phyloP scores from a whole-genome alignment of 345 rosid species.

The Anacardium occidentale region DNA sequence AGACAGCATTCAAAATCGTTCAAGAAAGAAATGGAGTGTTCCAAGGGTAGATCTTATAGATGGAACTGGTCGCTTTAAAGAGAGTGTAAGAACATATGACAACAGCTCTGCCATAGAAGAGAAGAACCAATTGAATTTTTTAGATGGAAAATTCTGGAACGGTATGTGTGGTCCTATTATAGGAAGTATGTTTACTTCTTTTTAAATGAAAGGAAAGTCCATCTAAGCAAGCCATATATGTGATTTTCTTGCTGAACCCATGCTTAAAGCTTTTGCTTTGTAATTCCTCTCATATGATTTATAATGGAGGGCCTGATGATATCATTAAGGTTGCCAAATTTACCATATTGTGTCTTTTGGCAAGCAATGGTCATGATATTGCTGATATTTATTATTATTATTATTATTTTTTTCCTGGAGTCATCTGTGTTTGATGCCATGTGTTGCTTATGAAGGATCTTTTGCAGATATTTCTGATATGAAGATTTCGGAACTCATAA shows the following conservation, averaged over 20 bases:
- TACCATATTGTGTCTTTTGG: not conserved
- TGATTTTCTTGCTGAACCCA: not conserved
- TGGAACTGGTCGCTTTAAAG: constrained; percentile 10
- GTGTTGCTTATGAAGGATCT: constrained; percentile 34
- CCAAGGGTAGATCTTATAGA: constrained; percentile 32
- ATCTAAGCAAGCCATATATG: not conserved
- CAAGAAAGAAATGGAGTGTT: constrained; percentile 54
- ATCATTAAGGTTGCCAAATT: not conserved
- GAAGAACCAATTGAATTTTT: constrained; percentile 3
- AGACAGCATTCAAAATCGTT: constrained; percentile 34
- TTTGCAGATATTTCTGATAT: constrained; percentile 57
- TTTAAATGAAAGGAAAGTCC: constrained; percentile 3
- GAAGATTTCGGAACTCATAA: constrained; percentile 54
- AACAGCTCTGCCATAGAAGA: constrained; percentile 7
- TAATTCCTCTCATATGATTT: not conserved
- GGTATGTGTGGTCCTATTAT: constrained; percentile 4
- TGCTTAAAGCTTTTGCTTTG: not conserved
- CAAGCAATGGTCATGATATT: not conserved
- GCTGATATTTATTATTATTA: constrained; percentile 5
- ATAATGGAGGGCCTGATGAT: not conserved
- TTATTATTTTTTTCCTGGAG: constrained; percentile 9
- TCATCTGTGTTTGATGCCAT: constrained; percentile 16
- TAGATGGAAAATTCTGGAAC: constrained; percentile 10
- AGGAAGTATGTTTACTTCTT: constrained; percentile 12
- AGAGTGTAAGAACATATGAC: constrained; percentile 5